These are phyloP conservation scores for Spergularia azorica DNA, from an alignment of 179 eudicot genomes.

Conservation along the genomic window DNA sequence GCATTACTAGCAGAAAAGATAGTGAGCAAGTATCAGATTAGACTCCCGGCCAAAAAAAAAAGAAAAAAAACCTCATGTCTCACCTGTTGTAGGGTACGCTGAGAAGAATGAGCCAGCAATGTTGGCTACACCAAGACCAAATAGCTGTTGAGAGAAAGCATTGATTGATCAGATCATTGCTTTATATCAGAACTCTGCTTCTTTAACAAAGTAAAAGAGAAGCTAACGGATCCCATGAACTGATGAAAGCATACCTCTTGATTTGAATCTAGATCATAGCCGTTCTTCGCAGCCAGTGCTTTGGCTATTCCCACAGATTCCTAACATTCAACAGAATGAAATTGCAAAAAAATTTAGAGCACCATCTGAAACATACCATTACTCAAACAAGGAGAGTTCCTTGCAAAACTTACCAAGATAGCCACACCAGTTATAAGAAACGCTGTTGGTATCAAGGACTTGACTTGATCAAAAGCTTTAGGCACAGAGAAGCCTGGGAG, in stretches of 20 bases:
- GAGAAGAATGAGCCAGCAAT: slow-evolving; percentile 89
- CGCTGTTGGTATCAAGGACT: slow-evolving; percentile 88
- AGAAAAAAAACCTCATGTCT: slow-evolving; percentile 11
- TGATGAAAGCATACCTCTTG: slow-evolving; percentile 70
- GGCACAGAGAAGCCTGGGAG: slow-evolving; percentile 88
- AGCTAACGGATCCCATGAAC: neutral
- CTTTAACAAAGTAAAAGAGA: neutral
- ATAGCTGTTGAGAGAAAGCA: slow-evolving; percentile 57
- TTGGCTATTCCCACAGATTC: slow-evolving; percentile 97
- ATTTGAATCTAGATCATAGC: slow-evolving; percentile 93
- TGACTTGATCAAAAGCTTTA: slow-evolving; percentile 60
- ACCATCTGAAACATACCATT: neutral
- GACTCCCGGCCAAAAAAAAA: neutral
- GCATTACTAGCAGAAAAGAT: neutral
- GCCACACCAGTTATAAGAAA: slow-evolving; percentile 96
- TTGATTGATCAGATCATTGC: slow-evolving; percentile 8
- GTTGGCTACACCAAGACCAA: slow-evolving; percentile 99
- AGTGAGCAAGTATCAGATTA: neutral
- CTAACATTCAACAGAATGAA: slow-evolving; percentile 39
- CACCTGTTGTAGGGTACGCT: slow-evolving; percentile 88
- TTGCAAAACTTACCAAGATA: slow-evolving; percentile 66
- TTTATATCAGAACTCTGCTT: neutral
- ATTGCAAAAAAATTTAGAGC: slow-evolving; percentile 10
- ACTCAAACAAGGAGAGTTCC: slow-evolving; percentile 10
- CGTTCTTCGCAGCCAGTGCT: slow-evolving; percentile 98